phyloP scores from a whole-genome alignment of 2,329 filamentous ascomycete genomes.

The Leptographium wingfieldii region DNA sequence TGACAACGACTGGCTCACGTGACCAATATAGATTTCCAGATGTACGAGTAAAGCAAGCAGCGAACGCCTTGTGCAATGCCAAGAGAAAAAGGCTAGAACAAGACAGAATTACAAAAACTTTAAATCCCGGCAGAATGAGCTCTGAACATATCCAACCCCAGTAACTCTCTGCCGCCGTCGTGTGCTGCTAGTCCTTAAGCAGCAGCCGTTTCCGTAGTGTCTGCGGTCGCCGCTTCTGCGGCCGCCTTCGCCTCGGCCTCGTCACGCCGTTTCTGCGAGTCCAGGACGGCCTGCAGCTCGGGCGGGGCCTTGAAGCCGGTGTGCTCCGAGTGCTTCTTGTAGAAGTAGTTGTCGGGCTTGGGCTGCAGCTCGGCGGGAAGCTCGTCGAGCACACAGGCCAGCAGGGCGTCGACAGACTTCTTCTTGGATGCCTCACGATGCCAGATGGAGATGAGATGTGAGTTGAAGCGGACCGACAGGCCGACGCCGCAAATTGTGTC shows the following conservation, averaged over 20 bases:
- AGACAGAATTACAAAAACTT: not conserved
- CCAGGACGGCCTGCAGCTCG: conserved; percentile 43
- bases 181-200: not conserved
- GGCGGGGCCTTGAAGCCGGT: conserved; percentile 61
- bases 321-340: conserved; percentile 85
- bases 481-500: conserved; percentile 85
- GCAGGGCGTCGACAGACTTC: conserved; percentile 62
- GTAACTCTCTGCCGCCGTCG: not conserved
- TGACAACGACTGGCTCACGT: not conserved
- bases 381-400: conserved; percentile 59
- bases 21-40: not conserved
- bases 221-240: conserved; percentile 4
- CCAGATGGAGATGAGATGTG: conserved; percentile 82
- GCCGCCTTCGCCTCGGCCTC: conserved; percentile 16
- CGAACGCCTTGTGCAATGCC: conserved; percentile 2
- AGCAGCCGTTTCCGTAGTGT: not conserved
- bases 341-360: conserved; percentile 61
- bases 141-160: not conserved
- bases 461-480: conserved; percentile 79
- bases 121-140: not conserved
- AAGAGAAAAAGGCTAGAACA: not conserved
- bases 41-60: not conserved
- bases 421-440: conserved; percentile 77
- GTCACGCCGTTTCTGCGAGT: conserved; percentile 40
- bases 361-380: conserved; percentile 62